These are phyloP conservation scores for Hygrocybe coccinea DNA, from an alignment of 768 basidiomycete genomes.

Conservation along the genomic window DNA sequence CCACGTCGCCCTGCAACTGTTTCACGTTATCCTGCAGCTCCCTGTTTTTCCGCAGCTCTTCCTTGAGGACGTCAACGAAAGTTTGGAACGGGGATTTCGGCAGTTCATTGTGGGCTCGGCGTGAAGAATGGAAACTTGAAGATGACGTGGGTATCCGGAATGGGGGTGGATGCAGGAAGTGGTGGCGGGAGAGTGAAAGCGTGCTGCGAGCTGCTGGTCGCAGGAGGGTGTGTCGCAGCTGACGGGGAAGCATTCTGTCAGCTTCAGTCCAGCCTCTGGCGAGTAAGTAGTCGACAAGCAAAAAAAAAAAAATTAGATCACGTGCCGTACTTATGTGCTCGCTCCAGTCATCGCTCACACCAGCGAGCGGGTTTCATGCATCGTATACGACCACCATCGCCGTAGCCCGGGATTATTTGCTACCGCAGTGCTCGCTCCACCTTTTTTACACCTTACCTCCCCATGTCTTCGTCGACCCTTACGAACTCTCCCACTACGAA, in stretches of 20 bases:
- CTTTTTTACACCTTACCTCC: constrained; percentile 40
- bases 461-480: constrained; percentile 44
- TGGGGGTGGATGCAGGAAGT: constrained; percentile 28
- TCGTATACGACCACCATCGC: constrained; percentile 2
- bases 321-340: neutral
- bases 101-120: constrained; percentile 54
- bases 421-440: constrained; percentile 32
- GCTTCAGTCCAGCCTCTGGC: no score
- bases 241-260: constrained; percentile 39
- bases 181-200: constrained; percentile 19
- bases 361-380: constrained; percentile 9
- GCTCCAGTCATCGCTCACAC: constrained; percentile 3
- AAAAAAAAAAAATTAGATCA: neutral
- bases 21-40: constrained; percentile 96
- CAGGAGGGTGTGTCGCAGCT: constrained; percentile 37
- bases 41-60: constrained; percentile 89
- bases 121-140: constrained; percentile 64
- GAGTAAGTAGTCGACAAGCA: neutral
- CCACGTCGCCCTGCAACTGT: constrained; percentile 95
- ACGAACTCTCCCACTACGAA: constrained; percentile 40
- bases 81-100: constrained; percentile 94
- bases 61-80: constrained; percentile 89
- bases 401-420: neutral
- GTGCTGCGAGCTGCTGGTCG: constrained; percentile 33
- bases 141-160: constrained; percentile 37